Conservation (phyloP, 1,284 basidiomycete genomes). For the Apiotrichum gamsii region DNA sequence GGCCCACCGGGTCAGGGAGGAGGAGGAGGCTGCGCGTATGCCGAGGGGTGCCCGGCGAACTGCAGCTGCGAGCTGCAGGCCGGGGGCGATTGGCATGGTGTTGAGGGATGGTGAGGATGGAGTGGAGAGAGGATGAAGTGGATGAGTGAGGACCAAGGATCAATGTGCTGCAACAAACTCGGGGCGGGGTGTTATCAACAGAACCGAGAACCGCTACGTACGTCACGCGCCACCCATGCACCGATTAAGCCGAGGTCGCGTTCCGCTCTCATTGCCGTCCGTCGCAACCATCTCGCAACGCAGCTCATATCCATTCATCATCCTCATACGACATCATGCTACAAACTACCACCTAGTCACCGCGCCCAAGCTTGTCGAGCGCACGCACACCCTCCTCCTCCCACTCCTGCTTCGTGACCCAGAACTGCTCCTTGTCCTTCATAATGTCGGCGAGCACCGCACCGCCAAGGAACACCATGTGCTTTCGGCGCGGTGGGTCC, state of each 20-base stretch:
- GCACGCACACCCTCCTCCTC: conserved; percentile 76
- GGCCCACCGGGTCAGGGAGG: neutral
- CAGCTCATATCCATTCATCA: neutral
- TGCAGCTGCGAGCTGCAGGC: neutral
- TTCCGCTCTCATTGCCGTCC: neutral
- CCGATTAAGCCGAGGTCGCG: no score
- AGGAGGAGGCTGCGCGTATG: neutral
- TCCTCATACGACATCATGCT: conserved; percentile 10
- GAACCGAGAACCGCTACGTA: no score
- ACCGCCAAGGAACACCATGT: conserved; percentile 98
- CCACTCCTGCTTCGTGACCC: conserved; percentile 90
- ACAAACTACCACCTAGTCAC: conserved; percentile 34
- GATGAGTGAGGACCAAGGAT: no score
- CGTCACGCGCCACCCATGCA: no score
- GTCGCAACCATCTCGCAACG: no score
- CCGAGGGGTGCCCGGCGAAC: neutral
- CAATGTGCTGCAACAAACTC: no score
- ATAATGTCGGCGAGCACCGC: conserved; percentile 96
- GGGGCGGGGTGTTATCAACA: no score
- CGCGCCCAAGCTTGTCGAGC: conserved; percentile 66
- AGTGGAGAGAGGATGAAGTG: no score
- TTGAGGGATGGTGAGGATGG: no score
- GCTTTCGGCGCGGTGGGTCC: conserved; percentile 94
- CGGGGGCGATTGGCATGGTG: neutral
- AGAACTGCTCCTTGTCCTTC: conserved; percentile 90